These are phyloP conservation scores for Bretziella fagacearum DNA, from an alignment of 2,329 filamentous ascomycete species.

Conservation along the genomic window DNA sequence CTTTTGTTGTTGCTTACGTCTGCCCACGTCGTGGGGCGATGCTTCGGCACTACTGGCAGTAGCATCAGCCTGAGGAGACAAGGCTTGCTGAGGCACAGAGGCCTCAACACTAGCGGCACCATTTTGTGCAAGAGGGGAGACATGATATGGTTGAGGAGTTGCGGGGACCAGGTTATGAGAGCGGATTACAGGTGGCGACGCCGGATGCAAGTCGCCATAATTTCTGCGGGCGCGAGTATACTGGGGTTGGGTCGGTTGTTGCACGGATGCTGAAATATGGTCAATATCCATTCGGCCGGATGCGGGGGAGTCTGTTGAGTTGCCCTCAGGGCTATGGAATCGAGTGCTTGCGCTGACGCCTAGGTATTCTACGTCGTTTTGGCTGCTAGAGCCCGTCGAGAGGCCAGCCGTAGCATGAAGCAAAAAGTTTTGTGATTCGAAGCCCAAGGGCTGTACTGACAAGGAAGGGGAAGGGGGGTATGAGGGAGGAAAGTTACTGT, in stretches of 20 bases:
- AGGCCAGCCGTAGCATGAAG: slow-evolving; percentile 1
- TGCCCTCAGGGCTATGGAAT: slow-evolving; percentile 4
- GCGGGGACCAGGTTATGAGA: slow-evolving; percentile 57
- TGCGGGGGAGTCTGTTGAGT: not conserved
- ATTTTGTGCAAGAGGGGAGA: slow-evolving; percentile 31
- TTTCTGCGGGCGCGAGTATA: slow-evolving; percentile 1
- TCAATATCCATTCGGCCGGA: slow-evolving; percentile 11
- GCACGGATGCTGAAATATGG: slow-evolving; percentile 6
- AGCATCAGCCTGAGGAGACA: slow-evolving; percentile 3
- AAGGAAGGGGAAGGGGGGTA: slow-evolving; percentile 1
- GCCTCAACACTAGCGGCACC: slow-evolving; percentile 8
- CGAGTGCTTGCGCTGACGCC: not conserved
- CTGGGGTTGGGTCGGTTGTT: not conserved
- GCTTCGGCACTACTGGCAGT: slow-evolving; percentile 7
- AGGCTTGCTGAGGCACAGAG: slow-evolving; percentile 18
- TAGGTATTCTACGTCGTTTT: not conserved
- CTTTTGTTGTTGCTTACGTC: slow-evolving; percentile 29
- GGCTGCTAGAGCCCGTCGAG: slow-evolving; percentile 6
- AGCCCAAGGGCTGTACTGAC: slow-evolving; percentile 6
- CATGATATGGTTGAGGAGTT: slow-evolving; percentile 60
- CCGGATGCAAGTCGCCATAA: slow-evolving; percentile 17
- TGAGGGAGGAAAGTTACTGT: slow-evolving; percentile 13
- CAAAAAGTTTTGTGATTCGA: slow-evolving; percentile 5
- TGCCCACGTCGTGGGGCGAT: slow-evolving; percentile 1
- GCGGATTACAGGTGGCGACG: slow-evolving; percentile 46